Evolutionary conservation across 2,329 filamentous ascomycete genomes (phyloP).

Genomic region (Cytospora piceicola): DNA sequence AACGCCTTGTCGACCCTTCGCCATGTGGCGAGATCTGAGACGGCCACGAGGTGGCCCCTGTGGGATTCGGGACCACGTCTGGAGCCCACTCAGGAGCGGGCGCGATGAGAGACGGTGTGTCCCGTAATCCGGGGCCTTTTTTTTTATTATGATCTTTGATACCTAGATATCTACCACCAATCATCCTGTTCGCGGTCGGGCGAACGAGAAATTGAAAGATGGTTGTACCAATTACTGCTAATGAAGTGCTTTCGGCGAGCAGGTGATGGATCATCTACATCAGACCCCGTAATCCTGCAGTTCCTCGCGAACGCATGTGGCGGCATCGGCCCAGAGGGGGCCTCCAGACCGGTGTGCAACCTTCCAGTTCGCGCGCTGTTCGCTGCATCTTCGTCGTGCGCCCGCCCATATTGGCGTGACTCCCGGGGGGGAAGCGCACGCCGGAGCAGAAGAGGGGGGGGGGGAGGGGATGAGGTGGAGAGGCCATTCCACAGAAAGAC

Average conservation of each 20-base stretch:
- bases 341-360: conserved; percentile 14
- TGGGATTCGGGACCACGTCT: background rate
- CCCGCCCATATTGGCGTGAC: conserved; percentile 1
- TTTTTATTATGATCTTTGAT: too few relatives aligned
- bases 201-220: background rate
- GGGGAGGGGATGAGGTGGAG: background rate
- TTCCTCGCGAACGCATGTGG: conserved; percentile 19
- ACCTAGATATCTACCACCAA: background rate
- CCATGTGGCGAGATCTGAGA: conserved; percentile 28
- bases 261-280: conserved; percentile 4
- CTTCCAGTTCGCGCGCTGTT: background rate
- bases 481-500: background rate
- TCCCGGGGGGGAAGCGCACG: background rate
- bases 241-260: background rate
- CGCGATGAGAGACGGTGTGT: background rate
- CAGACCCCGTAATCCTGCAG: conserved; percentile 21
- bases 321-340: conserved; percentile 12
- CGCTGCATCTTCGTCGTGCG: conserved; percentile 4
- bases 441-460: background rate
- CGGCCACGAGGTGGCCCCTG: conserved; percentile 21
- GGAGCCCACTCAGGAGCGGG: background rate
- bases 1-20: background rate
- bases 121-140: too few relatives aligned
- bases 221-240: conserved; percentile 1
- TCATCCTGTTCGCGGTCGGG: background rate